A percentile compares a stretch with the other conserved stretches of the same genome.
These are phyloP conservation scores for Leccinum pallidistipes DNA, from an alignment of 1,284 basidiomycete genomes.

Conservation along the genomic window DNA sequence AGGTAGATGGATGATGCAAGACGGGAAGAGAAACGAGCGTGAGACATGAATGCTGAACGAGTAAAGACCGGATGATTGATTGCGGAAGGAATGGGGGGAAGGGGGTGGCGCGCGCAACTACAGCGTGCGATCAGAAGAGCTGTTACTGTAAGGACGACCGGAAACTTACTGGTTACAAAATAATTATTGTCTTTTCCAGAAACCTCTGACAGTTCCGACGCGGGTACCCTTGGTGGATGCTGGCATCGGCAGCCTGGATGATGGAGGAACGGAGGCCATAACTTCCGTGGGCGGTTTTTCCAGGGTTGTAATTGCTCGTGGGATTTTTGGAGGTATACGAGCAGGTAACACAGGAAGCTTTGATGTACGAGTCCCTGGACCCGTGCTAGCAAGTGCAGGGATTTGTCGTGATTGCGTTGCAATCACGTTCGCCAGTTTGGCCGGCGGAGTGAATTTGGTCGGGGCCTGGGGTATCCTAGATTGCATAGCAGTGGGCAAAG, in stretches of 20 bases:
- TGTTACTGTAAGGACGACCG: background rate
- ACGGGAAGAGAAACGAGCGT: constrained; percentile 11
- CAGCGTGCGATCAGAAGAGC: constrained; percentile 2
- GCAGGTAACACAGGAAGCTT: constrained; percentile 23
- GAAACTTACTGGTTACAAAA: constrained; percentile 10
- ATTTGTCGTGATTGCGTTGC: constrained; percentile 25
- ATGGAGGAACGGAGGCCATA: background rate
- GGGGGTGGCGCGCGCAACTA: constrained; percentile 9
- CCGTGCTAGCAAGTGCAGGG: background rate
- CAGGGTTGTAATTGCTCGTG: constrained; percentile 1
- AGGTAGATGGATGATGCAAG: constrained; percentile 8
- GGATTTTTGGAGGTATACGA: constrained; percentile 17
- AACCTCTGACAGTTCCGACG: constrained; percentile 31
- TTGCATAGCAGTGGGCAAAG: constrained; percentile 11
- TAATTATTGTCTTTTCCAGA: constrained; percentile 32
- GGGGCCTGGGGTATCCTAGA: constrained; percentile 30
- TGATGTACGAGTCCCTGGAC: constrained; percentile 9
- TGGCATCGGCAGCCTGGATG: constrained; percentile 29
- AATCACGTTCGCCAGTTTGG: constrained; percentile 32
- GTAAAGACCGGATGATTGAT: constrained; percentile 23
- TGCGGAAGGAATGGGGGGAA: background rate
- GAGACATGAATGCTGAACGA: constrained; percentile 2
- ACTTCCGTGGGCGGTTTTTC: constrained; percentile 8
- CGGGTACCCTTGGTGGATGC: constrained; percentile 25
- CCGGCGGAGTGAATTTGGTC: constrained; percentile 30